Evolutionary conservation across 331 rosid genomes (phyloP), one percentile per base, ranked within the genome.

Genomic region (Pyrus hybrid): DNA sequence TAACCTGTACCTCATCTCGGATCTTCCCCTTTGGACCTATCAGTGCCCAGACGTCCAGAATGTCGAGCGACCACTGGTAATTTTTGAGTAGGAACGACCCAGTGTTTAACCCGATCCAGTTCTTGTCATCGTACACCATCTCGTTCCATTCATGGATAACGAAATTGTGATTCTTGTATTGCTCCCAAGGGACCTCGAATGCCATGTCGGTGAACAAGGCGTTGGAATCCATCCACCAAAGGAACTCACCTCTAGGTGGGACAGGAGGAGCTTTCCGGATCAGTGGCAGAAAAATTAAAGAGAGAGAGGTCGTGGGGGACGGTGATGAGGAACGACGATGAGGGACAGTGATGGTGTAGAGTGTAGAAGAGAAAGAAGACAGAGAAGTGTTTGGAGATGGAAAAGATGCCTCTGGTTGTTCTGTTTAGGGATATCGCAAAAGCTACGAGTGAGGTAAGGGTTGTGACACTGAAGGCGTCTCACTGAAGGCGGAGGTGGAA

Each of bases 211-310:
- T 93, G 84, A 91, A 93, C 97, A 93, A 89, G 1, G 97, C 97
- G 43, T 93, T 97, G 78, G 91, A 87, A 30, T 93, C 98, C 98
- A 93, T 93, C 98, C 98, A 93, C 98, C 97, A 93, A 0, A 93
- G 72, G 14, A 89, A 89, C 87, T 93, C 8, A 89, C 70, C 71
- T 91, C 97, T 0, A 93, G 93, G 10, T 89, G 93, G 1, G 93
- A 89, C 5, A 91, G 56, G 20, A 91, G 67, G 2, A 91, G 84
- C 73, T 86, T 88, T 49, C 98, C 98, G 80, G 77, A 93, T 87
- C 84, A 90, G 22, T 0, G 96, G 98, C 2, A 93, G 89, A 28
- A 28, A 28, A 28, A 28, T 28, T 28, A 28, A 28, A 28, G 29
- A 28, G 29, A 28, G 29, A 3, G 29, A 28, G n/a, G n/a, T n/a